Conservation (phyloP, 2,329 filamentous ascomycete species). For the Pochonia chlamydosporia region DNA sequence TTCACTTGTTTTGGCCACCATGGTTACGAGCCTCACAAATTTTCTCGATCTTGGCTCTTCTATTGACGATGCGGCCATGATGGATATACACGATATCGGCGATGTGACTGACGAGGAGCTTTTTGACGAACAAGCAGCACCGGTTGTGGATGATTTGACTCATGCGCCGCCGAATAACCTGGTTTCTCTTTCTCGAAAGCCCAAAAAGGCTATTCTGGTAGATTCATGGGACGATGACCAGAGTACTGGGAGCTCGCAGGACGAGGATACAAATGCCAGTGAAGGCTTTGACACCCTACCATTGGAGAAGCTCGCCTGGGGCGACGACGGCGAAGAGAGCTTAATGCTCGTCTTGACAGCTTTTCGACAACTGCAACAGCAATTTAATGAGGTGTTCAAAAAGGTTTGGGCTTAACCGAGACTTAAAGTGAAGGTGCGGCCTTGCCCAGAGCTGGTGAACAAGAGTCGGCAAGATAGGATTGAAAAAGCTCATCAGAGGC, state of each 20-base stretch:
- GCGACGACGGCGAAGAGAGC: conserved; percentile 36
- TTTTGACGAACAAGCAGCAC: conserved; percentile 2
- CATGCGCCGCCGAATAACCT: neutral
- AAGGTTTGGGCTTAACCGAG: conserved; percentile 56
- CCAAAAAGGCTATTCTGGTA: neutral
- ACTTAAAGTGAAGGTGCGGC: no score
- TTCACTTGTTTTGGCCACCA: conserved; percentile 58
- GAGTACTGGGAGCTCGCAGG: conserved; percentile 23
- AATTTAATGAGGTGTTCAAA: conserved; percentile 60
- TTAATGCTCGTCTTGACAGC: conserved; percentile 53
- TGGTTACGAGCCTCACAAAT: conserved; percentile 58
- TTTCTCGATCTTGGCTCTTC: conserved; percentile 37
- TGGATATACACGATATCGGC: conserved; percentile 37
- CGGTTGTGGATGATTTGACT: conserved; percentile 13
- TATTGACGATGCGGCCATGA: conserved; percentile 22
- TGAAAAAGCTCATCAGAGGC: no score
- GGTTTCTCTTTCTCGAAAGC: neutral
- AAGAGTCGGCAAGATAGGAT: no score
- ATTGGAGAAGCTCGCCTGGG: conserved; percentile 4
- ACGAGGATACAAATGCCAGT: conserved; percentile 19
- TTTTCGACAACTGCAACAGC: conserved; percentile 49
- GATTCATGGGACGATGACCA: conserved; percentile 13
- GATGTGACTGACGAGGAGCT: conserved; percentile 36
- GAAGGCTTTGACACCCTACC: neutral
- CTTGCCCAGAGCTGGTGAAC: no score